phyloP scores from a whole-genome alignment of 768 basidiomycete genomes.

The Collybiopsis luxurians region DNA sequence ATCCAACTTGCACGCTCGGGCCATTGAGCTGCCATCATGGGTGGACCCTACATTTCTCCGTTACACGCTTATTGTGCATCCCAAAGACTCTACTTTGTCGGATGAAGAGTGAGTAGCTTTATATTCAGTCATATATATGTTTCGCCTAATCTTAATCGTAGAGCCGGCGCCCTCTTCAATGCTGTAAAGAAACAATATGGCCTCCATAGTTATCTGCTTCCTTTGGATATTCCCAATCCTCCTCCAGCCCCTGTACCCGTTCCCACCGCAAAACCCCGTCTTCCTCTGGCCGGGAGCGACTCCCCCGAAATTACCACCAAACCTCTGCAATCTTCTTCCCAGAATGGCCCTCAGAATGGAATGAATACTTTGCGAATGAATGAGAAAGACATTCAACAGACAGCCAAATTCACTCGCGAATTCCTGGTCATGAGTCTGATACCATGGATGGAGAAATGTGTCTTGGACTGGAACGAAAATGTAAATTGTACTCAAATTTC shows the following conservation, averaged over 20 bases:
- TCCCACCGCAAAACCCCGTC: constrained; percentile 61
- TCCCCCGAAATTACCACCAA: constrained; percentile 15
- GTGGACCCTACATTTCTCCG: constrained; percentile 70
- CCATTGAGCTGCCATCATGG: constrained; percentile 73
- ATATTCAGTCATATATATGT: constrained; percentile 5
- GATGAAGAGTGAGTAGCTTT: constrained; percentile 73
- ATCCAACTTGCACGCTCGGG: constrained; percentile 67
- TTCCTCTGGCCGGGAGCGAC: constrained; percentile 46
- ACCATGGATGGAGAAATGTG: constrained; percentile 96
- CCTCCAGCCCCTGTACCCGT: constrained; percentile 68
- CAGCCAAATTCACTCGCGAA: constrained; percentile 79
- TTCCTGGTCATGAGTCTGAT: constrained; percentile 86
- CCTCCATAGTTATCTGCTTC: constrained; percentile 69
- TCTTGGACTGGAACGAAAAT: constrained; percentile 91
- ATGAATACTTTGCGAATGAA: constrained; percentile 52
- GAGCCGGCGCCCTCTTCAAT: constrained; percentile 77
- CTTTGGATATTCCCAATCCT: constrained; percentile 57
- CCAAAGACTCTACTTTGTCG: constrained; percentile 62
- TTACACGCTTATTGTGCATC: constrained; percentile 78
- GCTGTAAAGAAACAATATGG: constrained; percentile 88
- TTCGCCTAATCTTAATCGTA: constrained; percentile 23
- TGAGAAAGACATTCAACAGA: constrained; percentile 72
- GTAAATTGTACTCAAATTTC: constrained; percentile 31
- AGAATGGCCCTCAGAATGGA: constrained; percentile 12
- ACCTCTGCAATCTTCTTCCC: constrained; percentile 21